These are phyloP conservation scores for Helotiales sp. DNA, from an alignment of 2,329 filamentous ascomycete genomes.

Conservation along the genomic window DNA sequence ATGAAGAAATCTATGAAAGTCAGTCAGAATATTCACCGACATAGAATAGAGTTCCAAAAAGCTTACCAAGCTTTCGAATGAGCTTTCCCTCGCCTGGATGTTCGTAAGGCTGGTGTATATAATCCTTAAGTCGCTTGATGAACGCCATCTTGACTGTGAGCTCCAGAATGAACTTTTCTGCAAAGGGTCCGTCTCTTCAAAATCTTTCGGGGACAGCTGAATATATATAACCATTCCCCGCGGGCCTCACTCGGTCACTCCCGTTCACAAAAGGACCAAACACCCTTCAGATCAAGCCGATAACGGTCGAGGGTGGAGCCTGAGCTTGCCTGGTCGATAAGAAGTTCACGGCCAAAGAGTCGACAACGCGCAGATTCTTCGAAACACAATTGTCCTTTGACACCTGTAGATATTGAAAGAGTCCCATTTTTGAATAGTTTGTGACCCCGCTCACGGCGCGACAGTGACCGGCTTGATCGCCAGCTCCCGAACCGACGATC, in stretches of 20 bases:
- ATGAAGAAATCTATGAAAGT: constrained; percentile 39
- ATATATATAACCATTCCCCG: not conserved
- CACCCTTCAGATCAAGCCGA: not conserved
- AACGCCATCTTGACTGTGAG: constrained; percentile 18
- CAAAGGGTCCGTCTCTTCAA: not conserved
- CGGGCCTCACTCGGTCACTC: not conserved
- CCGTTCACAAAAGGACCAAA: not conserved
- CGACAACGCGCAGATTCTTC: not conserved
- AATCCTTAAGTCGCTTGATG: constrained; percentile 27
- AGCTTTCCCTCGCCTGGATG: constrained; percentile 37
- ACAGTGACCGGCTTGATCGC: not conserved
- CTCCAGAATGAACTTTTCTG: not conserved
- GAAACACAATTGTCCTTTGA: not conserved
- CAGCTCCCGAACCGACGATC: not conserved
- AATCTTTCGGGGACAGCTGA: not conserved
- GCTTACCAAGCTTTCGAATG: constrained; percentile 36
- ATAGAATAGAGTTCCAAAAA: not conserved
- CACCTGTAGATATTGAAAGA: not conserved
- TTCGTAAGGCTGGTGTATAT: constrained; percentile 35
- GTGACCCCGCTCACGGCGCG: not conserved
- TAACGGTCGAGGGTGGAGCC: not conserved
- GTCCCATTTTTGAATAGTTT: not conserved
- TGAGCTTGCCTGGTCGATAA: not conserved
- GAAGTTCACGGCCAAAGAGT: constrained; percentile 7
- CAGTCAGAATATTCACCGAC: not conserved